Base-by-base conservation (phyloP, 2,329 filamentous ascomycete species). In the Colletotrichum agaves region DNA sequence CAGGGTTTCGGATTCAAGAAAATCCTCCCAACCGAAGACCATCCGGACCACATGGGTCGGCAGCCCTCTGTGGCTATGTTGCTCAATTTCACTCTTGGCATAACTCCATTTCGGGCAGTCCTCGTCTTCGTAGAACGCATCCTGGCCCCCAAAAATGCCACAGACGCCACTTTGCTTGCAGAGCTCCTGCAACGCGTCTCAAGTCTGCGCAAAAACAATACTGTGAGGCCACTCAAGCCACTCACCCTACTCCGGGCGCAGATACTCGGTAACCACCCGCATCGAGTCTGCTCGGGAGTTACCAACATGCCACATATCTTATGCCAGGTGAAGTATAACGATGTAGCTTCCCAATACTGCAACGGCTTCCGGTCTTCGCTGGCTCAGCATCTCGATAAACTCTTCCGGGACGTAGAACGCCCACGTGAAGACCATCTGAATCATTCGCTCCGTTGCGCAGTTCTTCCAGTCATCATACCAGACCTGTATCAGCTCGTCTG, bases 351-450 rank as follows among this genome's bases (percentile, higher is more conserved):
- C 73, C 19, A 77, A 63, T 7, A 78, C 50, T 1, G 73, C 71
- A 8, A 77, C 31, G 6, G 73, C 74, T 52, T 74, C 74, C 4
- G 74, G 73, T 11, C 57, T 60, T 21, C 69, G 69, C 35, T 61
- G 59, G 19, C 41, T 59, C 39, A 77, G 57, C 63, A 77, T 55
- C 3, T 69, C 67, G 11, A 71, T 67, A 61, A 77, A 76, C 55
- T 70, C 63, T 4, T 66, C 56, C n/a, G 71, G 72, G 12, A 61
- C 65, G 19, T 72, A 55, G 27, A 76, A 53, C 7, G 72, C 69
- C 75, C 75, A 77, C 27, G 69, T 71, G 23, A 75, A 71, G 19
- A 75, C 67, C 70, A 75, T 75, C 62, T 76, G 71, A 49, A 74
- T 55, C 4, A 46, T 67, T 46, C 63, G 56, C 17, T 31, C 35